These are phyloP conservation scores for Heliamphora exappendiculata DNA, from an alignment of 148 eudicot species.

Conservation along the genomic window DNA sequence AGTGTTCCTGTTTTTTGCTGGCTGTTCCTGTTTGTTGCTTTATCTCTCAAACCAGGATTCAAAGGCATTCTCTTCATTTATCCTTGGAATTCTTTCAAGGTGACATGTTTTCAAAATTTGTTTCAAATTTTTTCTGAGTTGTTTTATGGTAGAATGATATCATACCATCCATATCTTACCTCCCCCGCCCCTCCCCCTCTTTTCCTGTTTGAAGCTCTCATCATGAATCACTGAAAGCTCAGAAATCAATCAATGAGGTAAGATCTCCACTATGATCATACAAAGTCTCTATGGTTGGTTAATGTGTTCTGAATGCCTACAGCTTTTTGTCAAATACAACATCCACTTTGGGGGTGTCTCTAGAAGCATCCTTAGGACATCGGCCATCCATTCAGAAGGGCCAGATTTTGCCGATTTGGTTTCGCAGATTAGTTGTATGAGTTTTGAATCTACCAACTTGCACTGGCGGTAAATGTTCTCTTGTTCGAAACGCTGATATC, in stretches of 20 bases:
- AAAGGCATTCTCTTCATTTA: conserved; percentile 72
- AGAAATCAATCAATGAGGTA: conserved; percentile 97
- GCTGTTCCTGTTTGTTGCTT: conserved; percentile 7
- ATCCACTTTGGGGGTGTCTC: conserved; percentile 79
- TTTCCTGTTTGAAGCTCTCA: conserved; percentile 59
- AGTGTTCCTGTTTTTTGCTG: conserved; percentile 7
- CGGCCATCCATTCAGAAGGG: conserved; percentile 45
- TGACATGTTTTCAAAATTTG: conserved; percentile 12
- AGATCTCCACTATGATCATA: neutral
- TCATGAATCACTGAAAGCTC: conserved; percentile 91
- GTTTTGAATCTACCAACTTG: conserved; percentile 69
- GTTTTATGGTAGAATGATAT: neutral
- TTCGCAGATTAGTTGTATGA: conserved; percentile 79
- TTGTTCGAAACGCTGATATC: neutral
- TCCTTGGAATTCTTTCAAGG: conserved; percentile 81
- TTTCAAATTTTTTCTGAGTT: conserved; percentile 6
- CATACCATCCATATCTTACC: neutral
- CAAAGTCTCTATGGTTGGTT: conserved; percentile 10
- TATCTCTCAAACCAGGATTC: conserved; percentile 47
- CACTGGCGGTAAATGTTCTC: conserved; percentile 76
- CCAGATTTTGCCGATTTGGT: conserved; percentile 67
- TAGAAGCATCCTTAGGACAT: conserved; percentile 51
- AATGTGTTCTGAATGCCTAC: conserved; percentile 22
- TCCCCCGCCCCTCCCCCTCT: too few species aligned
- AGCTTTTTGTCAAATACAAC: conserved; percentile 97